Base-by-base conservation (phyloP, 345 rosid genomes). In the Excoecaria cochinchinensis region DNA sequence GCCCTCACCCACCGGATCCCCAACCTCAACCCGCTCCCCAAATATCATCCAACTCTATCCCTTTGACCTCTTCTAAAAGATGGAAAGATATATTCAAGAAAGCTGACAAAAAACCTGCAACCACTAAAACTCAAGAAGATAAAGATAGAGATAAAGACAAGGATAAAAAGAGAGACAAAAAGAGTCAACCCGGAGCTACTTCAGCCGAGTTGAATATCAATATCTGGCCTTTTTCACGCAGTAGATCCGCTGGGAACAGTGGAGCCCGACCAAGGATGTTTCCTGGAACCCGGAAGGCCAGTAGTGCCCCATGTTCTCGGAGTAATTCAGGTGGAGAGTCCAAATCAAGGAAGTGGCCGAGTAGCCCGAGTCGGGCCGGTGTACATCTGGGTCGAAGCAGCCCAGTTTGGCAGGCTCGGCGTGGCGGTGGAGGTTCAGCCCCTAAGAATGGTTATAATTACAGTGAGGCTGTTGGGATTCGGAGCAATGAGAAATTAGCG, bases 191-290 rank as follows among this genome's bases (percentile, higher is more conserved):
- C 0, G 76, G 66, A 31, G 76, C 77, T 3, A 79, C 69, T 68
- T 65, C 90, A 15, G 84, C 95, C 2, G 93, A 87, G 87, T 79
- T 90, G 39, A 92, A 90, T 38, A 92, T 92, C 64, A 86, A 92
- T 81, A 80, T 92, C 36, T 92, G 97, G 97, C 95, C 93, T 15
- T 92, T 92, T 79, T 87, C 95, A 17, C 78, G 95, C 77, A 92
- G 95, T 74, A 92, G 93, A 86, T 92, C 97, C 82, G 90, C 90
- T 1, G 95, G 93, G 0, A 92, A 83, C 79, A 60, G 83, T 51
- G 88, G 67, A 66, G 69, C 78, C 77, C 85, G 97, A 74, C 89
- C 92, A 56, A 85, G 85, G 71, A 66, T 85, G 81, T 60, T 77
- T 0, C 85, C 87, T n/a, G 83, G 63, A 24, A 31, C 84, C 66